Evolutionary conservation across 345 rosid species (phyloP), one percentile per base, ranked within the genome.

Genomic region (Dipteronia sinensis): DNA sequence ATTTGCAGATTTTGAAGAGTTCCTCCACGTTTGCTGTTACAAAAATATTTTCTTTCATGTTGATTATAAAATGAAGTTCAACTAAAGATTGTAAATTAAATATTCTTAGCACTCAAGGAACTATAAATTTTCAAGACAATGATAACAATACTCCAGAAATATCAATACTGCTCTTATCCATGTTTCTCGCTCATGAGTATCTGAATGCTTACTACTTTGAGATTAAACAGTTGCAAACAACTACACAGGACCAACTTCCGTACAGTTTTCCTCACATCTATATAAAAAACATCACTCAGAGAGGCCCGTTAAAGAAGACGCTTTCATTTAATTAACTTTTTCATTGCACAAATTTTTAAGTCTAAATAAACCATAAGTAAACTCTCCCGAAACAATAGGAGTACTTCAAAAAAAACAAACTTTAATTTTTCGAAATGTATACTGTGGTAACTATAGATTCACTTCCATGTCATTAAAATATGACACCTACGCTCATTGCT

Each of bases 1-100:
- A 31, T 87, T 86, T 58, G 78, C 78, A 13, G 90, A 44, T 76
- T 72, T 91, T 62, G 88, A 69, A 20, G 89, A 77, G 84, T 81
- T 88, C 85, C 88, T 96, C 93, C 81, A 81, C 3, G 86, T 72
- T 85, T 90, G 83, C 99, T 94, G 88, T 77, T 64, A 23, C 47
- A 47, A 65, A 62, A 56, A 46, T 42, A 66, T 23, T 12, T 27
- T 69, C 81, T 69, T 82, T 81, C 67, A 19, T 2, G 46, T 77
- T 66, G 16, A 67, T 25, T 64, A 68, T 19, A 29, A 25, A 46
- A 6, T 64, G 23, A 38, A 42, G 49, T 29, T 64, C 15, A 63
- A 44, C 38, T 42, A 17, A n/a, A 40, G 76, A 31, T 1, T 25
- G 15, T 15, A 16, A 62, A 62, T 9, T 23, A 66, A n/a, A 53